Conservation (phyloP, 208 protist species). For the Naegleria fowleri region DNA sequence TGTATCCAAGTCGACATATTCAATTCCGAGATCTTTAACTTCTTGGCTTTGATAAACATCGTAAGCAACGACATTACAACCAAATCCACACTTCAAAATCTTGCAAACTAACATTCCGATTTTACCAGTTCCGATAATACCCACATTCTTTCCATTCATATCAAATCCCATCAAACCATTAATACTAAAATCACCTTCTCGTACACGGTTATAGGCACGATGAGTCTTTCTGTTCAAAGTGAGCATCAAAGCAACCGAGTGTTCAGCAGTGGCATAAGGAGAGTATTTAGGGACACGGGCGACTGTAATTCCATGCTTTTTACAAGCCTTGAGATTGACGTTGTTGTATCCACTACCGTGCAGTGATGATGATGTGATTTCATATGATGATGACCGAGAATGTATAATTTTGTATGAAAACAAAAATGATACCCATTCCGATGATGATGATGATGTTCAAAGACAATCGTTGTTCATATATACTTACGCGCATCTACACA, state of each 20-base stretch:
- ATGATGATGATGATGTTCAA: not conserved
- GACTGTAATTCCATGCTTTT: slow-evolving; percentile 20
- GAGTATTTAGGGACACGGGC: slow-evolving; percentile 17
- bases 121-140: slow-evolving; percentile 64
- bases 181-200: slow-evolving; percentile 55
- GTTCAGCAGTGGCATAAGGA: slow-evolving; percentile 39
- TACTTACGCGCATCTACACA: slow-evolving; percentile 10
- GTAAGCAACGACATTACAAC: slow-evolving; percentile 49
- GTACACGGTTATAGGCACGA: slow-evolving; percentile 44
- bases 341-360: slow-evolving; percentile 34
- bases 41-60: slow-evolving; percentile 46
- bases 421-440: not conserved
- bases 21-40: slow-evolving; percentile 20
- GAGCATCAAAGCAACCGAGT: slow-evolving; percentile 50
- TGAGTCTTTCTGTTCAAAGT: slow-evolving; percentile 53
- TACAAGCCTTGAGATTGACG: not conserved
- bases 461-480: not conserved
- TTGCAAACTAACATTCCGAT: slow-evolving; percentile 49
- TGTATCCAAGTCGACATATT: slow-evolving; percentile 45
- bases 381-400: not conserved
- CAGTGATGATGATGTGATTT: not conserved
- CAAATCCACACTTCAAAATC: slow-evolving; percentile 48
- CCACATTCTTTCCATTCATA: slow-evolving; percentile 52
- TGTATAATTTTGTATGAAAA: not conserved
- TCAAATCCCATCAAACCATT: slow-evolving; percentile 58